These are phyloP conservation scores for Acanthochlamys bracteata DNA, from an alignment of 106 monocot species.

Conservation along the genomic window DNA sequence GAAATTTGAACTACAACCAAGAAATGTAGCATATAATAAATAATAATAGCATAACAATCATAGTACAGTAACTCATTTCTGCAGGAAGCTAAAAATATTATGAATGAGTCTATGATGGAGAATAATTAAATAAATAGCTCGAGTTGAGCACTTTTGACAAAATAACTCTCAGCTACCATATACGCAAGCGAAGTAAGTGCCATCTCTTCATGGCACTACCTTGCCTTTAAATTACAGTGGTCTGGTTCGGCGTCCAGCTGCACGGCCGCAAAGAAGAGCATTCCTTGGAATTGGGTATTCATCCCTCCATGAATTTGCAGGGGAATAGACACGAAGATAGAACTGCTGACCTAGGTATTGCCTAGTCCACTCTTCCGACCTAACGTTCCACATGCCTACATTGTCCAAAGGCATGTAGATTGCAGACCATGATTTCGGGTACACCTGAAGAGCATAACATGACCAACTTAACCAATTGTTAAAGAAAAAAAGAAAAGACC, in stretches of 20 bases:
- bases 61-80: not conserved
- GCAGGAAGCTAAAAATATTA: not conserved
- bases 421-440: slow-evolving; percentile 49
- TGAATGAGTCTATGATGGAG: not conserved
- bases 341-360: slow-evolving; percentile 66
- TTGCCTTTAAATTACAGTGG: slow-evolving; percentile 16
- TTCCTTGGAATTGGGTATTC: slow-evolving; percentile 41
- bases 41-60: not conserved
- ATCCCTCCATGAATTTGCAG: slow-evolving; percentile 49
- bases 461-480: not conserved
- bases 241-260: slow-evolving; percentile 31
- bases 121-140: not conserved
- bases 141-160: slow-evolving; percentile 3
- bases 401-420: slow-evolving; percentile 55
- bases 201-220: slow-evolving; percentile 17
- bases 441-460: slow-evolving; percentile 21
- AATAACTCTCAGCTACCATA: not conserved
- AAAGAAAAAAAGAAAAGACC: not conserved
- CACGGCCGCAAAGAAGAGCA: slow-evolving; percentile 51
- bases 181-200: not conserved
- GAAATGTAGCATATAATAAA: not conserved
- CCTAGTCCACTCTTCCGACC: slow-evolving; percentile 53
- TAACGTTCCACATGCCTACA: slow-evolving; percentile 67
- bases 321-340: slow-evolving; percentile 55
- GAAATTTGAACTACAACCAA: too few species aligned